A percentile compares a stretch with the other conserved stretches of the same genome.
These are phyloP conservation scores for Solanum megistacrolobum DNA, from an alignment of 257 asterid genomes.

Conservation along the genomic window DNA sequence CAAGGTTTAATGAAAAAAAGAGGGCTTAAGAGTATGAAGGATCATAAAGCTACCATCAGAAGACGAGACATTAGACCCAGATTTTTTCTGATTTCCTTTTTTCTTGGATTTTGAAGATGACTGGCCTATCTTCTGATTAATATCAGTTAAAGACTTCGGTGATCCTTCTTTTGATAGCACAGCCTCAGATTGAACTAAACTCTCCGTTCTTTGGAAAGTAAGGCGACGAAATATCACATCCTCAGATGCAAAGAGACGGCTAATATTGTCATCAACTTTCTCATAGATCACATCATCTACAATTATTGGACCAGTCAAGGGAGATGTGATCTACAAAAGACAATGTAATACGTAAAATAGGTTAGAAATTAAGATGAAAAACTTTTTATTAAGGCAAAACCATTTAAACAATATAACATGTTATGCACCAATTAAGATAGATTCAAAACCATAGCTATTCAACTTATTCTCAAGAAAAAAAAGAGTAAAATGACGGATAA, in stretches of 20 bases:
- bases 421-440: not conserved
- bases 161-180: slow-evolving; percentile 39
- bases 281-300: slow-evolving; percentile 86
- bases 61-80: slow-evolving; percentile 8
- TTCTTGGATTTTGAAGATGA: slow-evolving; percentile 27
- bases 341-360: not conserved
- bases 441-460: not conserved
- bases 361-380: not conserved
- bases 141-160: slow-evolving; percentile 12
- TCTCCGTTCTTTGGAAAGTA: slow-evolving; percentile 56
- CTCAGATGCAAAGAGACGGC: slow-evolving; percentile 28
- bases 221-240: slow-evolving; percentile 72
- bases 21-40: not conserved
- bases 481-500: not conserved
- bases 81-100: slow-evolving; percentile 37
- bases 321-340: slow-evolving; percentile 49
- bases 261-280: slow-evolving; percentile 35
- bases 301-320: slow-evolving; percentile 68
- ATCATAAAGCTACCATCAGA: slow-evolving; percentile 17
- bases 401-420: not conserved
- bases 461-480: not conserved
- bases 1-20: not conserved
- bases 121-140: slow-evolving; percentile 21
- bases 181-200: slow-evolving; percentile 92
- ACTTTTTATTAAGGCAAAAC: not conserved